Evolutionary conservation across 176 grass and related monocot genomes (phyloP), one percentile per base, ranked within the genome.

Genomic region (Thinopyrum elongatum): DNA sequence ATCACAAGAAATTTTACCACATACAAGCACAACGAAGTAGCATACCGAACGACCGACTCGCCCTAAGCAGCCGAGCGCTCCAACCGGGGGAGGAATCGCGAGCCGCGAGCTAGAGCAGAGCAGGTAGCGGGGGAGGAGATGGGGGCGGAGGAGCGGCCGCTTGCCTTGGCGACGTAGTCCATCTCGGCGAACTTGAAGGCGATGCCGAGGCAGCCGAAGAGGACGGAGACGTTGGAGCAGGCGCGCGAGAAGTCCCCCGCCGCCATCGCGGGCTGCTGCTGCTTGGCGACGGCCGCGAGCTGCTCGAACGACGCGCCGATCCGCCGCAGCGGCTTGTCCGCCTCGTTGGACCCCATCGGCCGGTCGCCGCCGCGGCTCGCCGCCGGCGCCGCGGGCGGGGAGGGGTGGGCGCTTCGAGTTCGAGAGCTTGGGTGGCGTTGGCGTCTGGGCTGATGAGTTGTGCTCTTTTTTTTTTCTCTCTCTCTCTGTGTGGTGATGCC

Each of bases 181-280:
- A 86, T 98, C 92, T 98, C 97, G 47, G 93, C 97, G 75, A 98
- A 98, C 85, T 94, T 95, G 93, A 98, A 98, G 75, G 92, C 93
- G 88, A 98, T 88, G 69, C 97, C 97, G 55, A 98, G 88, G 86
- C 88, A 98, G 35, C 92, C 91, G 83, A 98, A 98, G 79, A 98
- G 94, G 65, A 95, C 81, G 80, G 97, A 98, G 60, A 98, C 92
- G 90, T 88, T 83, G 76, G 93, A 93, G 76, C 92, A 98, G 31
- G 96, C 96, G 76, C 81, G 74, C 41, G 96, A 83, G 88, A 98
- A 98, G 64, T 85, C 73, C 55, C 49, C 88, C 35, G 89, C 79
- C 86, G 89, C 93, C 90, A 98, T 83, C 1, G 26, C 58, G 71
- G 70, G 78, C n/a, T 9, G 70, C 44, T 71, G 77, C 74, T 86